phyloP scores from a whole-genome alignment of 2,329 filamentous ascomycete species.

The Rutstroemia sydowiana region DNA sequence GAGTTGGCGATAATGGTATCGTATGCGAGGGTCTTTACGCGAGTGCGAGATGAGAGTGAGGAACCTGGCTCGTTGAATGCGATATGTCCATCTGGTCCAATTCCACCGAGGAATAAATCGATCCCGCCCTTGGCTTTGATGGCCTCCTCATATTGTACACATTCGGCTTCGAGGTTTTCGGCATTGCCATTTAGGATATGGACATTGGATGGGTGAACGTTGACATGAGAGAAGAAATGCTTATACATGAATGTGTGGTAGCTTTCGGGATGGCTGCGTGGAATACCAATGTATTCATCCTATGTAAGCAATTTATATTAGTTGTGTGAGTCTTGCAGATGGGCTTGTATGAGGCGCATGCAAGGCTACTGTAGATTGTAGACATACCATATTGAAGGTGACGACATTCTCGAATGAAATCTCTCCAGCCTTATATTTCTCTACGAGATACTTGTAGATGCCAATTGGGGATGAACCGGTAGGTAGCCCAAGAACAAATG shows the following conservation, averaged over 20 bases:
- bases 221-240: constrained; percentile 80
- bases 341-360: background rate
- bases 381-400: constrained; percentile 79
- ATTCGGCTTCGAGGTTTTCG: constrained; percentile 66
- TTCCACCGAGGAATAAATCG: constrained; percentile 77
- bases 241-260: constrained; percentile 95
- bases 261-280: constrained; percentile 74
- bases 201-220: constrained; percentile 74
- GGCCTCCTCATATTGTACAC: constrained; percentile 69
- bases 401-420: constrained; percentile 84
- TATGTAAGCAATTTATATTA: constrained; percentile 26
- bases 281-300: constrained; percentile 83
- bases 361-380: background rate
- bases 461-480: constrained; percentile 75
- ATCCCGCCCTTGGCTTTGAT: constrained; percentile 72
- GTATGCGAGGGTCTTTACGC: constrained; percentile 81
- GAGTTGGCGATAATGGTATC: constrained; percentile 83
- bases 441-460: constrained; percentile 70
- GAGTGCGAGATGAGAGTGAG: constrained; percentile 66
- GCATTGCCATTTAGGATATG: constrained; percentile 81
- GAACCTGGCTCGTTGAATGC: constrained; percentile 88
- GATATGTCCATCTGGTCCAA: constrained; percentile 81
- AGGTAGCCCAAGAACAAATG: constrained; percentile 76
- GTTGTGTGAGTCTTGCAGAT: background rate
- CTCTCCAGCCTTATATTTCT: constrained; percentile 59